Base-by-base conservation (phyloP, 768 basidiomycete species). In the Russula griseocarnosa region DNA sequence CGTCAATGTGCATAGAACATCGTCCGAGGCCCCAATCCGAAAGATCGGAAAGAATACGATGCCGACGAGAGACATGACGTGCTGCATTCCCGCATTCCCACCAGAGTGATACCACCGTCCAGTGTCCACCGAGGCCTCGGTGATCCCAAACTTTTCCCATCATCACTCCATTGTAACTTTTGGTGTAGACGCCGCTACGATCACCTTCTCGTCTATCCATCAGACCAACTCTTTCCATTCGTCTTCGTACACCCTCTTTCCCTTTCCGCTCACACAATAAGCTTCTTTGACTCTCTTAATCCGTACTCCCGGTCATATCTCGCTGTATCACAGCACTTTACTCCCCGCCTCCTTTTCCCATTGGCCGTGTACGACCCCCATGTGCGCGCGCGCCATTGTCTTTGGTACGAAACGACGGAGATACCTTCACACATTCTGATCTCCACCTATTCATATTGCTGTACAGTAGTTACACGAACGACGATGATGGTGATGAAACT, bases 141-240 rank as follows among this genome's bases (percentile, higher is more conserved):
- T 47, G 30, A 32, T 5, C 28, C 28, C 6, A 6, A 32, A 38
- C 24, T 32, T 26, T 36, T 58, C 32, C 47, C 46, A 47, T 22
- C 46, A 32, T 58, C 36, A 32, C 28, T 57, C 42, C 40, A 16
- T 46, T 58, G 14, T 32, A 3, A 47, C 28, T n/a, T 34, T n/a
- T 14, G 20, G 16, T 38, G 34, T 59, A 49, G 52, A 53, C 52
- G 51, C 57, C 51, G 62, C 52, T 46, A 44, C 49, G 26, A 40
- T 28, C 14, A 40, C 38, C n/a, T 47, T n/a, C 13, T 18, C 26
- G 22, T 42, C 40, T 24, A 10, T 46, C 32, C 36, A 24, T 58
- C 52, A 30, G 5, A 20, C 22, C 8, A 51, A 22, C 10, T 36
- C 22, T 54, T 54, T 46, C 52, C 57, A 58, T 58, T 47, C 20